phyloP scores from a whole-genome alignment of 495 filamentous ascomycete species.

The Penicillium antarcticum region DNA sequence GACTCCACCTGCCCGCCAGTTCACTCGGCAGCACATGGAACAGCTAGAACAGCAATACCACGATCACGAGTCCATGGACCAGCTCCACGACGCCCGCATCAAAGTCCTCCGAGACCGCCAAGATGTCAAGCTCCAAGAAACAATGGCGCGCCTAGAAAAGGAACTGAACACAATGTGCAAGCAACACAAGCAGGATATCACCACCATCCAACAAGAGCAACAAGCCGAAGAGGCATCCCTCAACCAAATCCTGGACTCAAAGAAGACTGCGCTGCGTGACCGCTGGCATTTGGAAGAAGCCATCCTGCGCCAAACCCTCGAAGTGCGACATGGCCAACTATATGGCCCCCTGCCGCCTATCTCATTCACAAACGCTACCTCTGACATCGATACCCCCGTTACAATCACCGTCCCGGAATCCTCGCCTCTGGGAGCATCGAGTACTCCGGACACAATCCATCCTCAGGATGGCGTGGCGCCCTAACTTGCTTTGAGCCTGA shows the following conservation, averaged over 20 bases:
- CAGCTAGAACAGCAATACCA: slow-evolving; percentile 72
- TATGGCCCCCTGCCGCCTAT: slow-evolving; percentile 50
- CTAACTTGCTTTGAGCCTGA: neutral
- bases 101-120: slow-evolving; percentile 79
- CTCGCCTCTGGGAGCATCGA: slow-evolving; percentile 1
- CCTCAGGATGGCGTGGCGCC: neutral
- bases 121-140: slow-evolving; percentile 62
- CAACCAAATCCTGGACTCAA: slow-evolving; percentile 43
- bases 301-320: slow-evolving; percentile 58
- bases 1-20: slow-evolving; percentile 23
- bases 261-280: slow-evolving; percentile 46
- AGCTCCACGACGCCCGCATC: slow-evolving; percentile 68
- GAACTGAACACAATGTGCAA: slow-evolving; percentile 56
- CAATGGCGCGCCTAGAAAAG: slow-evolving; percentile 59
- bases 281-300: slow-evolving; percentile 65
- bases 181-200: slow-evolving; percentile 49
- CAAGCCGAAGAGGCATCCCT: slow-evolving; percentile 51
- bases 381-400: slow-evolving; percentile 27
- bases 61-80: slow-evolving; percentile 64
- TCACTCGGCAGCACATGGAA: slow-evolving; percentile 39
- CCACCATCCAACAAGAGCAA: slow-evolving; percentile 52
- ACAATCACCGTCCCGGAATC: slow-evolving; percentile 16
- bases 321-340: slow-evolving; percentile 41
- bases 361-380: slow-evolving; percentile 25
- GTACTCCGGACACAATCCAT: slow-evolving; percentile 1